A percentile compares a stretch with the other conserved stretches of the same genome.
These are phyloP conservation scores for Chalciporus sphaerocephalus DNA, from an alignment of 768 basidiomycete species.

Conservation along the genomic window DNA sequence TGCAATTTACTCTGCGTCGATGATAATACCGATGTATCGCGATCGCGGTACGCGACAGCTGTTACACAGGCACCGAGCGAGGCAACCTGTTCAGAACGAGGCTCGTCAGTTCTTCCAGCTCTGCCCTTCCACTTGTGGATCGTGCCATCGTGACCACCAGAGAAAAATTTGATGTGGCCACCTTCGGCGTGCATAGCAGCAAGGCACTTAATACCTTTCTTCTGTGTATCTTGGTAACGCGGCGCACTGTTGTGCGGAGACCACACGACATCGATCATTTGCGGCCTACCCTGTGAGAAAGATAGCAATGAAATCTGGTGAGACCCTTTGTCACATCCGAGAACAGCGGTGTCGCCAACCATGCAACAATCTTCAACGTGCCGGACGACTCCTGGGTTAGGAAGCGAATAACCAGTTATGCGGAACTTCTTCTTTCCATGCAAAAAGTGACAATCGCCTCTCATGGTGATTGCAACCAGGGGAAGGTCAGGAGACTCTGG, in stretches of 20 bases:
- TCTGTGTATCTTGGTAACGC: constrained; percentile 21
- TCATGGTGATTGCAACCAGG: constrained; percentile 43
- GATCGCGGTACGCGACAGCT: constrained; percentile 39
- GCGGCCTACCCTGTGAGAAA: constrained; percentile 29
- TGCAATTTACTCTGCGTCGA: constrained; percentile 34
- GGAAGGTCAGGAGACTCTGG: constrained; percentile 30
- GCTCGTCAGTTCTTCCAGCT: constrained; percentile 16
- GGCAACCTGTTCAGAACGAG: constrained; percentile 27
- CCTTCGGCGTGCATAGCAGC: constrained; percentile 32
- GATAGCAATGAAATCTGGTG: constrained; percentile 41
- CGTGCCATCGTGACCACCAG: constrained; percentile 46
- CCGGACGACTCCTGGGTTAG: constrained; percentile 32
- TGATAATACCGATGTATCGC: constrained; percentile 34
- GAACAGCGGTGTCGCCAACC: constrained; percentile 37
- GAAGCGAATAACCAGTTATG: constrained; percentile 36
- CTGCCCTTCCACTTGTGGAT: constrained; percentile 38
- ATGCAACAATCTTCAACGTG: constrained; percentile 47
- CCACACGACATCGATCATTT: constrained; percentile 29
- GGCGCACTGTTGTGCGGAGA: constrained; percentile 31
- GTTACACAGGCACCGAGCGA: constrained; percentile 29
- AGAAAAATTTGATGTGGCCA: constrained; percentile 39
- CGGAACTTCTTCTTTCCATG: constrained; percentile 33
- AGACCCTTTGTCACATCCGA: constrained; percentile 42
- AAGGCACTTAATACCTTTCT: constrained; percentile 41
- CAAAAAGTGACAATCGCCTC: constrained; percentile 43